phyloP scores from a whole-genome alignment of 1,139 yeast genomes.

The Wickerhamiella infanticola region DNA sequence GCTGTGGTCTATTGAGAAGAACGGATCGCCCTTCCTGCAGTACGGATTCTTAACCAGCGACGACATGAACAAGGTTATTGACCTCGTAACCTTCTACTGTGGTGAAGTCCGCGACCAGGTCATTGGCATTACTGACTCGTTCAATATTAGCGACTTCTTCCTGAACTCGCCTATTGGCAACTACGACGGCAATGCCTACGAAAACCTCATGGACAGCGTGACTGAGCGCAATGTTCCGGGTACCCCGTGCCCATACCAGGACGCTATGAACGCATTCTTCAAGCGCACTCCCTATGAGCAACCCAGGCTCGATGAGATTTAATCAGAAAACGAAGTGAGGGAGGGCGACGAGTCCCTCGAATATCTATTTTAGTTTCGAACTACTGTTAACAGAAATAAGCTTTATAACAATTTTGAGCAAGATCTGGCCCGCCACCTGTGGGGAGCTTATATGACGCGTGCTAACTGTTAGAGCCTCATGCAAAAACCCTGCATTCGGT shows the following conservation, averaged over 20 bases:
- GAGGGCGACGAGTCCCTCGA: too few species aligned
- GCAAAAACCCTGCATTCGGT: too few species aligned
- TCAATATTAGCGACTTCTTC: conserved; percentile 71
- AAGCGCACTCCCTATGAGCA: background rate
- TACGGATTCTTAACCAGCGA: conserved; percentile 33
- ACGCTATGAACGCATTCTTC: background rate
- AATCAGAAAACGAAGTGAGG: background rate
- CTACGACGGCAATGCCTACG: conserved; percentile 76
- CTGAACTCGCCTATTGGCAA: conserved; percentile 77
- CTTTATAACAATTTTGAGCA: too few species aligned
- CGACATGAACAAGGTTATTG: conserved; percentile 23
- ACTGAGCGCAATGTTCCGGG: conserved; percentile 18
- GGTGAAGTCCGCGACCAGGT: conserved; percentile 43
- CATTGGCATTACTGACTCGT: conserved; percentile 77
- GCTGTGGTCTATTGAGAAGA: conserved; percentile 56
- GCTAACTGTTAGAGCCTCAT: too few species aligned
- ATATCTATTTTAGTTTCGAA: too few species aligned
- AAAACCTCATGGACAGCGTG: conserved; percentile 41
- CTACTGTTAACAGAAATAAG: too few species aligned
- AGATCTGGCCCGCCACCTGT: too few species aligned
- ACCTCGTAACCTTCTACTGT: conserved; percentile 25
- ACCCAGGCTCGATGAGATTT: background rate
- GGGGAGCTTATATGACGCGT: too few species aligned
- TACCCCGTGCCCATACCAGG: background rate
- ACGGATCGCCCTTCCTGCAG: conserved; percentile 63